Percentiles rank a stretch among this genome's conserved stretches.
These are phyloP conservation scores for Ensete ventricosum DNA, from an alignment of 176 grass and related monocot genomes.

Conservation along the genomic window DNA sequence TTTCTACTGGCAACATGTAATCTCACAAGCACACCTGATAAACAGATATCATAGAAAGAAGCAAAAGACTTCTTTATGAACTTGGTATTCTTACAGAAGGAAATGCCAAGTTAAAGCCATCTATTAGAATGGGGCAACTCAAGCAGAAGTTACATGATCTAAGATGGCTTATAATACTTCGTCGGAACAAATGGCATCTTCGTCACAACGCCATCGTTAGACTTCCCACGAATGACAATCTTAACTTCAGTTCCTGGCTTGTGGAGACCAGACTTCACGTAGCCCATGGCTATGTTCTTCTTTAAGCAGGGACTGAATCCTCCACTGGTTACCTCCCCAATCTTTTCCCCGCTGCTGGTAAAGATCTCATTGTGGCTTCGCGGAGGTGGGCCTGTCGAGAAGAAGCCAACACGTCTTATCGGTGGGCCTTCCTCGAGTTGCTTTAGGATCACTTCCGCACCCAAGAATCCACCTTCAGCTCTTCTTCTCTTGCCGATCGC, in stretches of 20 bases:
- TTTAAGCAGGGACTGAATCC: constrained; percentile 97
- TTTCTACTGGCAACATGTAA: too few species aligned
- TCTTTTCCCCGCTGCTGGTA: constrained; percentile 51
- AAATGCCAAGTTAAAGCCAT: neutral
- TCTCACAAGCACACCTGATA: too few species aligned
- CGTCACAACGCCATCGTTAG: constrained; percentile 58
- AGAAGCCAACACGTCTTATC: constrained; percentile 70
- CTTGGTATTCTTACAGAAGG: neutral
- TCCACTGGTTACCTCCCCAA: constrained; percentile 91
- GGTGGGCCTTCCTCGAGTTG: constrained; percentile 85
- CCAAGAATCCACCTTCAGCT: constrained; percentile 80
- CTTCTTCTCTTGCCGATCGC: constrained; percentile 84
- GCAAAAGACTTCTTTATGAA: neutral
- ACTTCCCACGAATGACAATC: constrained; percentile 70
- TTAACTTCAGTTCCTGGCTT: constrained; percentile 89
- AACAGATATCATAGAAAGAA: too few species aligned
- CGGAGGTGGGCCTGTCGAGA: constrained; percentile 73
- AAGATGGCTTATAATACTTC: constrained; percentile 81
- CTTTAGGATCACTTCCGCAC: constrained; percentile 83
- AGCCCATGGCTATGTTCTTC: constrained; percentile 98
- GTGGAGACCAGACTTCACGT: constrained; percentile 82
- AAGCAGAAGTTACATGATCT: constrained; percentile 17
- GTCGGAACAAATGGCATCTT: constrained; percentile 99
- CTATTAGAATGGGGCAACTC: neutral
- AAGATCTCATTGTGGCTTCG: constrained; percentile 81